phyloP scores from a whole-genome alignment of 2,329 filamentous ascomycete species.

The Talaromyces sp. region DNA sequence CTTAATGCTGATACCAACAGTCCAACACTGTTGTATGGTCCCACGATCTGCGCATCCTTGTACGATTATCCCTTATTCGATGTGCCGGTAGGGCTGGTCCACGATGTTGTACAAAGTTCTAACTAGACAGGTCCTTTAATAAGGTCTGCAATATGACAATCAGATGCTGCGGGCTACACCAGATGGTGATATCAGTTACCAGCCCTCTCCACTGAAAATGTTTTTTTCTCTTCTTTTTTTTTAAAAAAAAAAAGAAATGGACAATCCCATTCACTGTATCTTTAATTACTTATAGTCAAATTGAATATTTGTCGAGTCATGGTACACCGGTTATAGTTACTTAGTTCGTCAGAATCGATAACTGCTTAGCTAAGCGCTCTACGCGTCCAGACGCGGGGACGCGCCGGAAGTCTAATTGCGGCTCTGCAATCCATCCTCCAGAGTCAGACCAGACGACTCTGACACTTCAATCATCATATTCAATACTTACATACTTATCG shows the following conservation, averaged over 20 bases:
- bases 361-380: background rate
- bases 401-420: background rate
- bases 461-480: background rate
- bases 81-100: background rate
- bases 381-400: background rate
- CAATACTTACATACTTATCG: background rate
- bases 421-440: background rate
- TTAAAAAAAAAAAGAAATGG: background rate
- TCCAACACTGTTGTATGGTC: background rate
- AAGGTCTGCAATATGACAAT: background rate
- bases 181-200: background rate
- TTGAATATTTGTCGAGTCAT: no score
- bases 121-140: background rate
- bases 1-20: background rate
- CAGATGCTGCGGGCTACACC: background rate
- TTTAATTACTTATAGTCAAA: background rate
- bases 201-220: background rate
- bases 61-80: background rate
- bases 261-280: background rate
- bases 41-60: background rate
- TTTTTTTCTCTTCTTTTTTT: no score
- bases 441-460: background rate
- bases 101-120: background rate
- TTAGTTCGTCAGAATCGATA: background rate
- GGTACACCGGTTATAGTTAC: background rate